Evolutionary conservation across 169 alveolate genomes (phyloP).

Genomic region (Plasmodium falciparum): DNA sequence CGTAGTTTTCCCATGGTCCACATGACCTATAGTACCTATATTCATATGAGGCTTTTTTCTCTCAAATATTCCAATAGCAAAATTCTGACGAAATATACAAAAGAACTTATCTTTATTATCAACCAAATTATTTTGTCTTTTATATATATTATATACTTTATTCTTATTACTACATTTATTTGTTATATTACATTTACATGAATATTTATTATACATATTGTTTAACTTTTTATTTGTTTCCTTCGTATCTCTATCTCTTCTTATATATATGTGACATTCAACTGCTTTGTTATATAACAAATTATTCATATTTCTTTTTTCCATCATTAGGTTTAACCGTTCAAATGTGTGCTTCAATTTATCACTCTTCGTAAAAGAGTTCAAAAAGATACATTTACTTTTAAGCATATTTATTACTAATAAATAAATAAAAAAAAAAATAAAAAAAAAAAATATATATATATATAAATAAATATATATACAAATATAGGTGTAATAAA

Average conservation of each 20-base stretch:
- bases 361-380: background rate
- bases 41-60: slow-evolving; percentile 95
- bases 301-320: background rate
- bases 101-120: background rate
- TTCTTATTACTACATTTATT: background rate
- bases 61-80: slow-evolving; percentile 88
- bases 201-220: background rate
- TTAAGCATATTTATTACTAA: background rate
- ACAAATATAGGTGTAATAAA: no score
- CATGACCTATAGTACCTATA: slow-evolving; percentile 98
- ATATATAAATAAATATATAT: no score
- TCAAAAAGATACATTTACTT: background rate
- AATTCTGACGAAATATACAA: slow-evolving; percentile 28
- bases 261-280: no score
- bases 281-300: no score
- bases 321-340: background rate
- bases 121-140: background rate
- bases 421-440: background rate
- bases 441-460: background rate
- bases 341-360: background rate
- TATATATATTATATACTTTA: background rate
- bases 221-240: background rate
- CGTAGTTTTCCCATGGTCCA: slow-evolving; percentile 97
- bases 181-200: background rate
- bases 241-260: background rate